phyloP scores from a whole-genome alignment of 495 filamentous ascomycete species.

The Hypoxylon lienhwacheense region DNA sequence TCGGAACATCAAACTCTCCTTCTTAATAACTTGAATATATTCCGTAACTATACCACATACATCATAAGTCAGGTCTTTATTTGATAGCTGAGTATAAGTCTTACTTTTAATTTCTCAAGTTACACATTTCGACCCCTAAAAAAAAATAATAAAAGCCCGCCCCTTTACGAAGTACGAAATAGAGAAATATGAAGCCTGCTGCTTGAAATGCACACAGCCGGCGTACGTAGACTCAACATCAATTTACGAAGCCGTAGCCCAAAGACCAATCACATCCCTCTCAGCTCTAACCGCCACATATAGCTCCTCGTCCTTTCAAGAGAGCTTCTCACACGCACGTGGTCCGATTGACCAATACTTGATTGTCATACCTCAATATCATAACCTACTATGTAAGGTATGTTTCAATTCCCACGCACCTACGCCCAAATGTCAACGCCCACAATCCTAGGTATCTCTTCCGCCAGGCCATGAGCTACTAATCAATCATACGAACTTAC shows the following conservation, averaged over 20 bases:
- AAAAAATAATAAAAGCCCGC: not conserved
- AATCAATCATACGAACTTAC: no score
- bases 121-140: no score
- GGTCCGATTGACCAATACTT: conserved; percentile 29
- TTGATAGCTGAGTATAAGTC: no score
- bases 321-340: conserved; percentile 30
- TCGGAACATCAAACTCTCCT: no score
- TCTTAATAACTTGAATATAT: no score
- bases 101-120: no score
- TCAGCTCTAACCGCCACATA: conserved; percentile 7
- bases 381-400: no score
- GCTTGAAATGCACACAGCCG: no score
- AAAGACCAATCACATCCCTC: conserved; percentile 22
- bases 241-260: conserved; percentile 6
- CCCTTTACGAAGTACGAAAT: not conserved
- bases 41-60: no score
- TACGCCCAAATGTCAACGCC: conserved; percentile 12
- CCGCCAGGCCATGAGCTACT: not conserved
- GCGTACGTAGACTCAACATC: not conserved
- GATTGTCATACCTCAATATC: not conserved
- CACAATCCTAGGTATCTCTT: conserved; percentile 9
- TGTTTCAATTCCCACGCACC: conserved; percentile 17
- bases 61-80: no score
- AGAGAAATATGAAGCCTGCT: no score
- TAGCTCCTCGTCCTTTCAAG: conserved; percentile 20